phyloP scores from a whole-genome alignment of 208 protist genomes.

The Wallacemonas sp. region DNA sequence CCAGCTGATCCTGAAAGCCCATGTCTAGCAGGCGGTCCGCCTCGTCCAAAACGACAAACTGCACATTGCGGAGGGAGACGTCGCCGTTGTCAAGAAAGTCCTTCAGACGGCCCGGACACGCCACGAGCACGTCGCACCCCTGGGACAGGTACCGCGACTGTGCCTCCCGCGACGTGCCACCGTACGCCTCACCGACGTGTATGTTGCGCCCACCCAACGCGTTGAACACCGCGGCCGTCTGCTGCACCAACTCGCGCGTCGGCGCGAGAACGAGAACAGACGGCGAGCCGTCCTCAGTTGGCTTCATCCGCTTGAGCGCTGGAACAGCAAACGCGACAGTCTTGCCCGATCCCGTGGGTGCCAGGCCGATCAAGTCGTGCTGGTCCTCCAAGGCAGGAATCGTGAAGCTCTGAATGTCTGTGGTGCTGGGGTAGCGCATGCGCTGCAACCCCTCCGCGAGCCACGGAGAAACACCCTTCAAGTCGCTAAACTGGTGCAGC shows the following conservation, averaged over 20 bases:
- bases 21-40: conserved; percentile 97
- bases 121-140: conserved; percentile 94
- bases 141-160: conserved; percentile 60
- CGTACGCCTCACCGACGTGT: conserved; percentile 80
- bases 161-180: conserved; percentile 63
- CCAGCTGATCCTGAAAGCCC: conserved; percentile 92
- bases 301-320: conserved; percentile 59
- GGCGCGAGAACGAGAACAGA: conserved; percentile 97
- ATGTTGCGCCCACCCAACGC: conserved; percentile 46
- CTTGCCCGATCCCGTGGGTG: conserved; percentile 98
- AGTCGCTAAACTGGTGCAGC: conserved; percentile 59
- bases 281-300: conserved; percentile 51
- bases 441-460: conserved; percentile 53
- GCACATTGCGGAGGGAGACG: conserved; percentile 84
- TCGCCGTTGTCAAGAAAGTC: conserved; percentile 94
- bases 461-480: conserved; percentile 58
- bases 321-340: conserved; percentile 99
- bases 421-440: conserved; percentile 70
- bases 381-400: conserved; percentile 88
- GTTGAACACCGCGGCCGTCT: conserved; percentile 97
- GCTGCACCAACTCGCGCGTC: conserved; percentile 97
- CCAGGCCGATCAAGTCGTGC: conserved; percentile 96
- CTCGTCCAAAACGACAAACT: conserved; percentile 99
- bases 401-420: conserved; percentile 86
- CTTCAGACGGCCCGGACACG: conserved; percentile 98